Conservation (phyloP, 225 moss, liverwort and hornwort species). For the Straminergon stramineum region DNA sequence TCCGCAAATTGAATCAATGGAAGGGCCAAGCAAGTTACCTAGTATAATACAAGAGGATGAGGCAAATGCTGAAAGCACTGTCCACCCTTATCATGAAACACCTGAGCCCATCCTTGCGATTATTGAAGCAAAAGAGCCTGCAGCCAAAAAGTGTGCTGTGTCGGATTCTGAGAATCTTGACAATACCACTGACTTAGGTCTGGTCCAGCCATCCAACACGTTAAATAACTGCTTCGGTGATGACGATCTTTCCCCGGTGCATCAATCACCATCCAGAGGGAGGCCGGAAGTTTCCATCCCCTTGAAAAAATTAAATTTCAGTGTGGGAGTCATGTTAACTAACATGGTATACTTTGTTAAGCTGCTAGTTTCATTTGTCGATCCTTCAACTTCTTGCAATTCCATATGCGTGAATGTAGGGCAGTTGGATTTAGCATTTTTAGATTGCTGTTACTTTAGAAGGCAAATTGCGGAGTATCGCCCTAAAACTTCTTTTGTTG, state of each 20-base stretch:
- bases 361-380: background rate
- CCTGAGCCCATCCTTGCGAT: background rate
- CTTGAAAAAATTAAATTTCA: background rate
- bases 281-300: background rate
- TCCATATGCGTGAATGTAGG: background rate
- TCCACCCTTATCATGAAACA: background rate
- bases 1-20: background rate
- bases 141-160: background rate
- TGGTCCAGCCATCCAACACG: background rate
- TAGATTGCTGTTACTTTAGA: background rate
- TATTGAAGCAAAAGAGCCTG: background rate
- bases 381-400: background rate
- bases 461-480: background rate
- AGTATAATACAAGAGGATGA: background rate
- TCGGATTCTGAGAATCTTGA: background rate
- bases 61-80: background rate
- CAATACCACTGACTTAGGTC: background rate
- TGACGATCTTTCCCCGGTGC: background rate
- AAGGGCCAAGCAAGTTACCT: background rate
- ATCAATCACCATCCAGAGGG: background rate
- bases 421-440: background rate
- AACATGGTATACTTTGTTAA: constrained; percentile 8
- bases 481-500: background rate
- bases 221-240: background rate
- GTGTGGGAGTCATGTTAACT: background rate